A percentile compares a stretch with the other conserved stretches of the same genome.
phyloP scores from a whole-genome alignment of 2,329 filamentous ascomycete species.

The Westerdykella aurantiaca region DNA sequence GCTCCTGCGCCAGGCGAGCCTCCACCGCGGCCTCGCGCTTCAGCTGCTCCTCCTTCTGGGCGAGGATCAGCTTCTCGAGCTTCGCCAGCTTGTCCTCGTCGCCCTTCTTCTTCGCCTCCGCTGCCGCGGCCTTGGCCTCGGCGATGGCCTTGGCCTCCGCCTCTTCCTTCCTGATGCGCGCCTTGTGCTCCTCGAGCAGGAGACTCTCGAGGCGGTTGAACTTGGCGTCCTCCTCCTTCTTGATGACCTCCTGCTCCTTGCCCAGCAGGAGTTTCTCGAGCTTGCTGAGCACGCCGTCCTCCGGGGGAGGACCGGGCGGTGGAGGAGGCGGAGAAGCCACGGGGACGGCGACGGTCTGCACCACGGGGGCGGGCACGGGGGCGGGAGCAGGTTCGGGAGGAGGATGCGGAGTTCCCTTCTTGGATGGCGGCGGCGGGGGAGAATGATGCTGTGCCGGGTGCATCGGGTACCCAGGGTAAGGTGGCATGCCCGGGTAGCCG shows the following conservation, averaged over 20 bases:
- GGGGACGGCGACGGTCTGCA: slow-evolving; percentile 8
- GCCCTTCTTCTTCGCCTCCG: slow-evolving; percentile 31
- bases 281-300: slow-evolving; percentile 29
- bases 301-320: slow-evolving; percentile 9
- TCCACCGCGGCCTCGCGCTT: slow-evolving; percentile 25
- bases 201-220: slow-evolving; percentile 34
- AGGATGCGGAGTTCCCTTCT: slow-evolving; percentile 25
- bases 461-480: slow-evolving; percentile 14
- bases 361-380: slow-evolving; percentile 12
- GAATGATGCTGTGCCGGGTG: slow-evolving; percentile 7
- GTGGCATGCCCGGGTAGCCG: slow-evolving; percentile 18
- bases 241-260: slow-evolving; percentile 27
- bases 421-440: slow-evolving; percentile 25
- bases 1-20: slow-evolving; percentile 26
- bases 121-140: slow-evolving; percentile 23
- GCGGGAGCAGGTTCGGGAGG: slow-evolving; percentile 17
- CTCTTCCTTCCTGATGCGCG: slow-evolving; percentile 33
- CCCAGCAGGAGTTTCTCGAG: slow-evolving; percentile 25
- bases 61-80: slow-evolving; percentile 34
- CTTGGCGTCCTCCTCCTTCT: slow-evolving; percentile 31
- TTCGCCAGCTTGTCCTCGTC: slow-evolving; percentile 29
- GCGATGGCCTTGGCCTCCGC: slow-evolving; percentile 30
- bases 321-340: slow-evolving; percentile 6
- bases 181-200: slow-evolving; percentile 32
- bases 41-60: slow-evolving; percentile 34